phyloP scores from a whole-genome alignment of 1,139 yeast genomes.

The Blastobotrys elegans region DNA sequence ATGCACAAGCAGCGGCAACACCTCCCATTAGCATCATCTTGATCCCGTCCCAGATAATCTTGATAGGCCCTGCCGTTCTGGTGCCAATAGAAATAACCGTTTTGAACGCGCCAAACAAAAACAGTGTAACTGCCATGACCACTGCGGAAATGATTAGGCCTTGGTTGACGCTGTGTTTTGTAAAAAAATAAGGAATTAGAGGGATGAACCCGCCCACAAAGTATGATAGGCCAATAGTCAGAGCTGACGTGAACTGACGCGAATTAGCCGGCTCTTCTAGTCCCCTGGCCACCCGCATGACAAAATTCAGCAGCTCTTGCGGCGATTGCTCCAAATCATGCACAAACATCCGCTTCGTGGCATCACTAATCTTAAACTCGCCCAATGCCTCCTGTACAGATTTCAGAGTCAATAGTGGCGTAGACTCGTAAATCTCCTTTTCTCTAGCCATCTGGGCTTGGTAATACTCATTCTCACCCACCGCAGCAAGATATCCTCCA shows the following conservation, averaged over 20 bases:
- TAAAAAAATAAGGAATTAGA: conserved; percentile 72
- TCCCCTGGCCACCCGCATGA: conserved; percentile 68
- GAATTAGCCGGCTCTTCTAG: conserved; percentile 79
- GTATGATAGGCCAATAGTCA: conserved; percentile 70
- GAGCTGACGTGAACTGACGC: conserved; percentile 68
- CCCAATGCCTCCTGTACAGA: conserved; percentile 63
- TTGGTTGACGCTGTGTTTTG: conserved; percentile 54
- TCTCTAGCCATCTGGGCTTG: conserved; percentile 55
- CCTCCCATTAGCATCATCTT: conserved; percentile 95
- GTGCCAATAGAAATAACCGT: conserved; percentile 80
- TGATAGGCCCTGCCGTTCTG: conserved; percentile 44
- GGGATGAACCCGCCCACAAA: conserved; percentile 83
- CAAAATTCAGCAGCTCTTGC: conserved; percentile 57
- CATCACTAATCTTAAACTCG: conserved; percentile 64
- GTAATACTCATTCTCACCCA: conserved; percentile 56
- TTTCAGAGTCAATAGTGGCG: conserved; percentile 47
- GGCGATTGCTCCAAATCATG: conserved; percentile 63
- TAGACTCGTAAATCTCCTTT: conserved; percentile 49
- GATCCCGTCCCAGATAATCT: conserved; percentile 70
- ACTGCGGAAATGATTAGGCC: conserved; percentile 74
- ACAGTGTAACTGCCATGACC: conserved; percentile 80
- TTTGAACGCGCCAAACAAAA: conserved; percentile 81
- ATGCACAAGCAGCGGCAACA: conserved; percentile 94
- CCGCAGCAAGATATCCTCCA: conserved; percentile 81
- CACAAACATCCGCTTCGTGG: conserved; percentile 55